phyloP scores from a whole-genome alignment of 208 protist genomes.

The Leishmania lainsoni region DNA sequence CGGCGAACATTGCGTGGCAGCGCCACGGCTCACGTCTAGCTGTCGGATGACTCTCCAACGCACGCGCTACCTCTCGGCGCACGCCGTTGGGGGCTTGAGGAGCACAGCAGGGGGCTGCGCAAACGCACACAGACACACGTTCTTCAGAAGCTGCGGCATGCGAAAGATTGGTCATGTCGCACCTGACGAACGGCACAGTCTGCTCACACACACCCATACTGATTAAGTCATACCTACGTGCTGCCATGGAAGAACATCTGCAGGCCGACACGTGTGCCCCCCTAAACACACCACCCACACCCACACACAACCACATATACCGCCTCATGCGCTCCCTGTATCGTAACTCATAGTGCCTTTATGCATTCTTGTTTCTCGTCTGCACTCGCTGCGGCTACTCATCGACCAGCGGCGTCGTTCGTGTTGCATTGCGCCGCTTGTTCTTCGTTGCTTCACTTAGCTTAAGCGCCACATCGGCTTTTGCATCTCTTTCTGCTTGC shows the following conservation, averaged over 20 bases:
- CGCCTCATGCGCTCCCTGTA: not conserved
- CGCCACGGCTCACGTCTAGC: not conserved
- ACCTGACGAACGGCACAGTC: not conserved
- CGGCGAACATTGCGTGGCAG: not conserved
- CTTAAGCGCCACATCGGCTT: not conserved
- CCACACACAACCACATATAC: constrained; percentile 5
- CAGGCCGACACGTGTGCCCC: not conserved
- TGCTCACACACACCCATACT: not conserved
- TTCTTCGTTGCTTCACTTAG: not conserved
- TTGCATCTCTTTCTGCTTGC: not conserved
- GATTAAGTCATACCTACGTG: not conserved
- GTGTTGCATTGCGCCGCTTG: not conserved
- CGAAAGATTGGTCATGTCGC: not conserved
- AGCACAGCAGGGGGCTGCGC: not conserved
- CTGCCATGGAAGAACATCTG: not conserved
- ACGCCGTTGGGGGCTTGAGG: not conserved
- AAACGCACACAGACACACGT: not conserved
- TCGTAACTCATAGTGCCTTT: not conserved
- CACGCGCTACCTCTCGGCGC: not conserved
- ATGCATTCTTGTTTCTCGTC: constrained; percentile 8
- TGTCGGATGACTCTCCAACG: not conserved
- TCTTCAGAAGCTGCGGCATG: not conserved
- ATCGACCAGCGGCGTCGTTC: not conserved
- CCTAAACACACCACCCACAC: not conserved
- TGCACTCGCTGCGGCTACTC: not conserved